Conservation (phyloP, 768 basidiomycete species). For the Phlebiopsis gigantea region DNA sequence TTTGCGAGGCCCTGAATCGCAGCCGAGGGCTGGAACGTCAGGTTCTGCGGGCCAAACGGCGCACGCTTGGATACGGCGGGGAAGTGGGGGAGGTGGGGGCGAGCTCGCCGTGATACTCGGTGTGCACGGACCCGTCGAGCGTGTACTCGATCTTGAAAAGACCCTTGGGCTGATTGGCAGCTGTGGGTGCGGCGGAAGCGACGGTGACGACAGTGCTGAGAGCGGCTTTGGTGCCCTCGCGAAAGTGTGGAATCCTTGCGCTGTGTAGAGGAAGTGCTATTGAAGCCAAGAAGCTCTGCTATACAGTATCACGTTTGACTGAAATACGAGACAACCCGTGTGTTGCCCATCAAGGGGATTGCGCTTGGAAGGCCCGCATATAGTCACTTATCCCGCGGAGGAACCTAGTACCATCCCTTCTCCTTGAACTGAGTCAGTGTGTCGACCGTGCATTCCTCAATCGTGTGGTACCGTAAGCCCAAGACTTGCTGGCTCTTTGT, state of each 20-base stretch:
- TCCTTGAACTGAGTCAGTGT: constrained; percentile 18
- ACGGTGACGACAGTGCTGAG: background rate
- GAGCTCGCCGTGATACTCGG: background rate
- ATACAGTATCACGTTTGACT: too few species aligned
- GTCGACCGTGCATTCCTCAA: constrained; percentile 18
- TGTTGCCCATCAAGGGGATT: too few species aligned
- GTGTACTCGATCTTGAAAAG: background rate
- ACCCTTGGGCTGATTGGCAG: background rate
- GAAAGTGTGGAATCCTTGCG: too few species aligned
- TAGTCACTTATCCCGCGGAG: too few species aligned
- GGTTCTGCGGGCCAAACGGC: background rate
- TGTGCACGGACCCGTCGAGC: background rate
- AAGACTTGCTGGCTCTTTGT: constrained; percentile 14
- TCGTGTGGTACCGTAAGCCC: constrained; percentile 16
- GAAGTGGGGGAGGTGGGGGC: background rate
- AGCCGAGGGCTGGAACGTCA: background rate
- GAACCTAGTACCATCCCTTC: constrained; percentile 20
- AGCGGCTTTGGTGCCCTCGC: background rate
- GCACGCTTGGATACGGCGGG: background rate
- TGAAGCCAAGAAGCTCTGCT: too few species aligned
- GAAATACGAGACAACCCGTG: too few species aligned
- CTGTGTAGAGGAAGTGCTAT: too few species aligned
- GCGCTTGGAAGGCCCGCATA: too few species aligned
- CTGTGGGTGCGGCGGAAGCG: background rate
- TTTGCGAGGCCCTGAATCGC: background rate